Percentiles rank a stretch among this genome's conserved stretches.
Conservation (phyloP, 2,329 filamentous ascomycete genomes). For the Sporothrix variecibatus region DNA sequence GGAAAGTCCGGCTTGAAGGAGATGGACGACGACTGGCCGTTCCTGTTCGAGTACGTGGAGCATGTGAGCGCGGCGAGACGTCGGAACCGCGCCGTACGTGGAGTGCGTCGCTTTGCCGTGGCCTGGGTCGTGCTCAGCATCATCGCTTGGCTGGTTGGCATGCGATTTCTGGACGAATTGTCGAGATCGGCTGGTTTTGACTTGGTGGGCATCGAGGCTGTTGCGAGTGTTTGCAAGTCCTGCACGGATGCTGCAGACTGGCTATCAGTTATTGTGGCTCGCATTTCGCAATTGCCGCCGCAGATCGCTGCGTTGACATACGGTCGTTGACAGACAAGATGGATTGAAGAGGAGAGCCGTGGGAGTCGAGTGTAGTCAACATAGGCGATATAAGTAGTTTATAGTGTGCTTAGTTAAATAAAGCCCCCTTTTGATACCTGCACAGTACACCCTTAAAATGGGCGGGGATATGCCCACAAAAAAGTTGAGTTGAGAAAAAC, state of each 20-base stretch:
- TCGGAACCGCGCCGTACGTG: too few species aligned
- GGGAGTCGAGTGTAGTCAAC: neutral
- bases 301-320: neutral
- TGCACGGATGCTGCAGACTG: neutral
- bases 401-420: neutral
- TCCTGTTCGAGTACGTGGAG: constrained; percentile 30
- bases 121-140: constrained; percentile 4
- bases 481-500: constrained; percentile 21
- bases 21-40: constrained; percentile 28
- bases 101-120: neutral
- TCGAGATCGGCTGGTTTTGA: neutral
- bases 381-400: neutral
- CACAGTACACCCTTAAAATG: neutral
- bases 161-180: neutral
- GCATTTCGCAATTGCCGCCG: neutral
- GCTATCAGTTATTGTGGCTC: neutral
- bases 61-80: neutral
- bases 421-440: neutral
- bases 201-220: too few species aligned
- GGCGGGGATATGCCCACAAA: constrained; percentile 9
- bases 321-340: neutral
- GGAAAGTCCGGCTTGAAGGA: neutral
- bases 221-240: neutral
- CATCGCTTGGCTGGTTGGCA: neutral
- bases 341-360: neutral